A percentile compares a stretch with the other conserved stretches of the same genome.
Conservation (phyloP, 441 rosid species). For the Dalechampia spathulata region DNA sequence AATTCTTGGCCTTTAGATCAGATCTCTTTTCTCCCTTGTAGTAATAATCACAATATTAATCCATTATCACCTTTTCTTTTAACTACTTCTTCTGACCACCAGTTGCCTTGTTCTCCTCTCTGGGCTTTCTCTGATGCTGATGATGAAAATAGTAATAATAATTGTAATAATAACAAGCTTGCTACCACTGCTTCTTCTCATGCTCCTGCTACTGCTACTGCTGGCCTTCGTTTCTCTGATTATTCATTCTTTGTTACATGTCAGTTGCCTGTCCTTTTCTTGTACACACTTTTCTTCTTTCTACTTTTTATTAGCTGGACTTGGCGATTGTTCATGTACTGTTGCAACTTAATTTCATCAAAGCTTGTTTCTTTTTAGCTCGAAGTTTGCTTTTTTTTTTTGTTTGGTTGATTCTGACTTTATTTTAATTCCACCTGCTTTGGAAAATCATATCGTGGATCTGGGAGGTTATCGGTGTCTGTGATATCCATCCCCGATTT, state of each 20-base stretch:
- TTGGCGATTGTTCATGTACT: not conserved
- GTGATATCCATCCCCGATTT: too few relatives aligned
- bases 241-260: constrained; percentile 45
- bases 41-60: not conserved
- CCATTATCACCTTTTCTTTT: constrained; percentile 46
- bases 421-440: too few relatives aligned
- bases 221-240: constrained; percentile 29
- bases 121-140: constrained; percentile 72
- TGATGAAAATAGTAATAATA: constrained; percentile 13
- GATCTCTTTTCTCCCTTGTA: constrained; percentile 35
- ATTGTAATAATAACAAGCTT: too few relatives aligned
- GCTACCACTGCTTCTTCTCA: too few relatives aligned
- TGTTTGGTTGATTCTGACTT: too few relatives aligned
- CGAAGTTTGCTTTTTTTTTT: too few relatives aligned
- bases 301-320: too few relatives aligned
- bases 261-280: constrained; percentile 32
- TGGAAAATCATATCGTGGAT: too few relatives aligned
- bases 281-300: too few relatives aligned
- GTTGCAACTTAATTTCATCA: not conserved
- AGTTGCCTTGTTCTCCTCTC: constrained; percentile 67
- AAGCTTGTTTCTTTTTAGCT: too few relatives aligned
- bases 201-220: constrained; percentile 17
- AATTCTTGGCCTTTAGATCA: constrained; percentile 71
- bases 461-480: too few relatives aligned
- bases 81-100: constrained; percentile 49